Evolutionary conservation across 73 alveolate genomes (phyloP).

Genomic region (Paramecium sexaurelia): DNA sequence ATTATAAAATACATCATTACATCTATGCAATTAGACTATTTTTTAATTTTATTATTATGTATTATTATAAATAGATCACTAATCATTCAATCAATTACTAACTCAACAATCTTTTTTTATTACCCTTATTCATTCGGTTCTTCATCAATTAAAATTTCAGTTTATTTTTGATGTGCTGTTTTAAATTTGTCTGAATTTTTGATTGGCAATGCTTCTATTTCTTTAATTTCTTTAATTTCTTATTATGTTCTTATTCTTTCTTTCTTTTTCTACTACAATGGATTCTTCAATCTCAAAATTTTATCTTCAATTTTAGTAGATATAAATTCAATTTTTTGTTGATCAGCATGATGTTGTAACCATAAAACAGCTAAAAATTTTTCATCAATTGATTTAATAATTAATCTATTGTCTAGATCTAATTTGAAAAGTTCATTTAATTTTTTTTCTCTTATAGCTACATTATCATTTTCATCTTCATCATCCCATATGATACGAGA

Average conservation of each 20-base stretch:
- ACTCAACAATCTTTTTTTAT: neutral
- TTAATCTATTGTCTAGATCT: neutral
- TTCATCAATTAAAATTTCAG: neutral
- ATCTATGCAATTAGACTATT: too few species aligned
- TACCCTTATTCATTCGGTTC: neutral
- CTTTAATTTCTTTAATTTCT: neutral
- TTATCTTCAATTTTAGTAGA: neutral
- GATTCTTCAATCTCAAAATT: neutral
- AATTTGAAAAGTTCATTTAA: neutral
- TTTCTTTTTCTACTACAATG: neutral
- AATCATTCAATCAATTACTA: neutral
- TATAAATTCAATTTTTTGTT: neutral
- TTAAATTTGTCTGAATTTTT: neutral
- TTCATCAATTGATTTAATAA: neutral
- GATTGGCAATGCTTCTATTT: neutral
- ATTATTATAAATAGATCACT: neutral
- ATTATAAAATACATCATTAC: too few species aligned
- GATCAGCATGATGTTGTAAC: neutral
- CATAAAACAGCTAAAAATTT: neutral
- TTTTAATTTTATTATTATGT: neutral
- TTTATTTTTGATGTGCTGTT: neutral
- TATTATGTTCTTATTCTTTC: neutral
- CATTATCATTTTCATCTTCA: neutral
- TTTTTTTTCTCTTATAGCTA: neutral
- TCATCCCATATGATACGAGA: constrained; percentile 48